Base-by-base conservation (phyloP, 2,329 filamentous ascomycete genomes). In the Colletotrichum godetiae region DNA sequence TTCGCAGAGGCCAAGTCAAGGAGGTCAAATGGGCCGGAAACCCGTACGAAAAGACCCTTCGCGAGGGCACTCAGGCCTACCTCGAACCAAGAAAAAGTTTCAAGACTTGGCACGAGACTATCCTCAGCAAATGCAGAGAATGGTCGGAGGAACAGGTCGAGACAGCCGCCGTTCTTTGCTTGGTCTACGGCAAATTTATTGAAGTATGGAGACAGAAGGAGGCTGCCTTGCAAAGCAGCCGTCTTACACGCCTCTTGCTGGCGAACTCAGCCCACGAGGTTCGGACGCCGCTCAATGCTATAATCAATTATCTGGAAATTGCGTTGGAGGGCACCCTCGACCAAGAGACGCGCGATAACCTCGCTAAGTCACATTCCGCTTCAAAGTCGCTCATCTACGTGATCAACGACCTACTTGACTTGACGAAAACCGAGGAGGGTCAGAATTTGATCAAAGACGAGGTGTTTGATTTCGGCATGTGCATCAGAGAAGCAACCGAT, bases 201-300 rank as follows among this genome's bases (percentile, higher is more conserved):
- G 94, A 97, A 78, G 95, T 97, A 1, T 97, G 95, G 95, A 88
- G 94, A 68, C 94, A 97, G 79, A 97, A 97, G 76, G 95, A 98
- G 80, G 92, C 92, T 1, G 94, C 94, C 0, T 80, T 97, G 72
- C 93, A 97, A 77, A 96, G 87, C 79, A 97, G 93, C 76, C 93
- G 95, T 73, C 86, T 98, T 2, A 97, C 94, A 0, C 88, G 91
- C 59, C 83, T 98, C 4, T 83, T 98, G 1, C 86, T 98, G 27
- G 94, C 95, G 5, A 97, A 98, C 76, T 97, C 95, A 0, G 95
- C 95, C 0, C 95, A 98, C 76, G 95, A 98, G 84, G 94, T 98
- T 10, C 92, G 95, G 62, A 98, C 95, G 0, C 95, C 95, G 0
- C 84, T 98, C 2, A 98, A 98, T 78, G 95, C 95, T 19, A 97